Evolutionary conservation across 805 yeast species (phyloP), one percentile per base, ranked within the genome.

Genomic region (Priceomyces fermenticarens): DNA sequence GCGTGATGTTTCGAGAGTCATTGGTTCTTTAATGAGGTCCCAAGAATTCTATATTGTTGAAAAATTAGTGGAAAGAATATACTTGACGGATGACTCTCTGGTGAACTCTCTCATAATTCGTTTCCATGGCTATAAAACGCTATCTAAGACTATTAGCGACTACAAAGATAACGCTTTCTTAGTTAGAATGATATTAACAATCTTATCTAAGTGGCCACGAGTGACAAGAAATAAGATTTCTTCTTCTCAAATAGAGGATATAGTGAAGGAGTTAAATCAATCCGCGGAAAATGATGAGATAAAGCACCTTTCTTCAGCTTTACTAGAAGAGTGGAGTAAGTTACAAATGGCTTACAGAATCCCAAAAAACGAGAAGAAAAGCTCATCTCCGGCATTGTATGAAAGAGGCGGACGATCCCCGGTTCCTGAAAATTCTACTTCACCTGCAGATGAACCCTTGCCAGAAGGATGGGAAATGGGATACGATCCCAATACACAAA

Each of bases 281-380:
- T 49, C 43, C 7, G 52, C 59, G 30, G 28, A 35, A 9, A 58
- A 57, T 42, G 53, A 49, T 2, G 60, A 59, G 9, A 53, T 73
- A 27, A 54, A 60, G 47, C 42, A 40, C 1, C 60, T 72, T 39
- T 72, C 83, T 3, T 43, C 58, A 2, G 58, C 59, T 4, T 62
- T 91, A 30, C 52, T 87, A 20, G 67, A 72, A 0, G 82, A 72
- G 41, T 91, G 97, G 97, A 68, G 81, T 34, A 66, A 67, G 17
- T 75, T 87, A 44, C 83, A 85, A 55, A 80, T 87, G 77, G 90
- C 89, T n/a, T 86, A 83, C 55, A 76, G 93, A 34, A 90, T 91
- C 38, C 90, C 95, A 1, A 83, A 90, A 51, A 26, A 45, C 34
- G 36, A 47, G 35, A 32, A 27, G 23, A 46, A 40, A 8, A 39